Percentiles rank a stretch among this genome's conserved stretches.
Evolutionary conservation across 1,284 basidiomycete species (phyloP).

Genomic region (Ustilago tritici): DNA sequence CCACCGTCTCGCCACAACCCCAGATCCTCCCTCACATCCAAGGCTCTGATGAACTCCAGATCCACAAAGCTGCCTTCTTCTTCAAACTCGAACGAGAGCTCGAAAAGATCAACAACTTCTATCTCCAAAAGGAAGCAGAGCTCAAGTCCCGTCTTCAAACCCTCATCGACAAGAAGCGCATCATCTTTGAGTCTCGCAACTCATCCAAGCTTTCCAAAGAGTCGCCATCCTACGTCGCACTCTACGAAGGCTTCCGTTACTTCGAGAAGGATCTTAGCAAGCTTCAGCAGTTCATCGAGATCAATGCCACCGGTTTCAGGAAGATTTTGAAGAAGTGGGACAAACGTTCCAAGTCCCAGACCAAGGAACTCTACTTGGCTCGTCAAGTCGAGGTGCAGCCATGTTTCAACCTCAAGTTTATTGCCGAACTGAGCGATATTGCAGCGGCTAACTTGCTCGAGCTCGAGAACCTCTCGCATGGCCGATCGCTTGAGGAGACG

Average conservation of each 20-base stretch:
- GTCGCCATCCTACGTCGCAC: conserved; percentile 72
- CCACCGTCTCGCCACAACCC: conserved; percentile 35
- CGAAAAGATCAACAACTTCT: conserved; percentile 99
- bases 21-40: conserved; percentile 58
- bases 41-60: conserved; percentile 70
- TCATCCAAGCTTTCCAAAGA: conserved; percentile 61
- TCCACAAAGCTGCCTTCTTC: conserved; percentile 97
- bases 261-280: conserved; percentile 96
- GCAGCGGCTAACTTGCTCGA: conserved; percentile 93
- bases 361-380: conserved; percentile 94
- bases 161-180: conserved; percentile 91
- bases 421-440: conserved; percentile 93
- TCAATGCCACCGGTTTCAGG: conserved; percentile 96
- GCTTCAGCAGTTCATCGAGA: conserved; percentile 95
- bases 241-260: conserved; percentile 94
- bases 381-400: conserved; percentile 97
- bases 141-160: conserved; percentile 89
- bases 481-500: conserved; percentile 36
- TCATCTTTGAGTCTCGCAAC: conserved; percentile 51
- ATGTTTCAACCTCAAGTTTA: conserved; percentile 86
- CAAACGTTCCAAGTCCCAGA: conserved; percentile 92
- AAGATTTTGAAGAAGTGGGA: conserved; percentile 99
- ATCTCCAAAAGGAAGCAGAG: conserved; percentile 96
- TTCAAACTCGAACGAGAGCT: conserved; percentile 98
- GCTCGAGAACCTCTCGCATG: conserved; percentile 77